Conservation (phyloP, 2,329 filamentous ascomycete species). For the Aspergillus sp. region DNA sequence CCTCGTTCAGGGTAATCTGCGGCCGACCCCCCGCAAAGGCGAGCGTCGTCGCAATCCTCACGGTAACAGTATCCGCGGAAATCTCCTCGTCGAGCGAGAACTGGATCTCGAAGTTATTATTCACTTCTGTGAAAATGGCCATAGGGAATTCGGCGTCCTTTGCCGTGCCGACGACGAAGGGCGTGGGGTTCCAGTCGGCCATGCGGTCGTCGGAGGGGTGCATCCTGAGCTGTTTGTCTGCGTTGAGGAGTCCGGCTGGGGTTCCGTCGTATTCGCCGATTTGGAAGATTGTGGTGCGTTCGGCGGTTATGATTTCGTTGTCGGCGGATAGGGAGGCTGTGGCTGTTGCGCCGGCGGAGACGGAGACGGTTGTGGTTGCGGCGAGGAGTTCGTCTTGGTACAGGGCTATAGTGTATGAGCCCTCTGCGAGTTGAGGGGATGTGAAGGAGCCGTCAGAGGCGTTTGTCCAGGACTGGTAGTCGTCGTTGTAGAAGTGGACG, state of each 20-base stretch:
- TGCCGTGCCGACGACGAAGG: neutral
- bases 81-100: neutral
- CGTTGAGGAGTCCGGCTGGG: neutral
- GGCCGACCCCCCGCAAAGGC: conserved; percentile 1
- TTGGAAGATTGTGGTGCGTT: conserved; percentile 2
- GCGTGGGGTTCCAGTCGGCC: neutral
- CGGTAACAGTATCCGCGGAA: neutral
- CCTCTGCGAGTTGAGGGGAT: neutral
- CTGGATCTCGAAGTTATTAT: conserved; percentile 3
- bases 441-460: neutral
- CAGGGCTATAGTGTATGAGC: conserved; percentile 2
- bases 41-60: conserved; percentile 5
- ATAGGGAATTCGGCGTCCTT: neutral
- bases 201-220: conserved; percentile 10
- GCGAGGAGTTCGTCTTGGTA: conserved; percentile 11
- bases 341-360: neutral
- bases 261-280: conserved; percentile 9
- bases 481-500: conserved; percentile 5
- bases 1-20: conserved; percentile 5
- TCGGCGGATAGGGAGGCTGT: neutral
- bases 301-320: conserved; percentile 1
- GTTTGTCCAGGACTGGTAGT: conserved; percentile 5
- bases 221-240: conserved; percentile 1
- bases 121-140: neutral
- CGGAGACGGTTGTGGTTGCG: conserved; percentile 1